Base-by-base conservation (phyloP, 345 rosid genomes). In the Pugionium dolabratum region DNA sequence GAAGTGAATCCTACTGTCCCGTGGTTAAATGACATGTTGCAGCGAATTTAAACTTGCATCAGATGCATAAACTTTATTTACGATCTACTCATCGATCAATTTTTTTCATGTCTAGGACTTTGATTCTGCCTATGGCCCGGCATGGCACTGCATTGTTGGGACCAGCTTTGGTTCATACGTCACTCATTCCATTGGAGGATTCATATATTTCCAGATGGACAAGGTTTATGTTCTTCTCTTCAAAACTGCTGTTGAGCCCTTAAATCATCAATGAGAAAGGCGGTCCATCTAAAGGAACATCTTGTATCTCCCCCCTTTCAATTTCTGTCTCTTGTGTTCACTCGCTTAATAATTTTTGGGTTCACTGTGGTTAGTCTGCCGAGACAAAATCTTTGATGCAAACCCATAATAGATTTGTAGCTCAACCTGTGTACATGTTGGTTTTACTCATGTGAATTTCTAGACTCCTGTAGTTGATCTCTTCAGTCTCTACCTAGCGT, bases 111-210 rank as follows among this genome's bases (percentile, higher is more conserved):
- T 64, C 7, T 88, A 92, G 98, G 98, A 89, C 59, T 92, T 92
- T 5, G 97, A 92, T 69, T 82, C 88, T 3, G 79, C 84, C 2
- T 86, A 82, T 42, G 98, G 98, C 9, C 97, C 98, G 31, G 98
- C 96, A 64, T 92, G 98, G 97, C 98, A 93, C 69, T 93, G 97
- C 88, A 87, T 93, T 4, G 98, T 93, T 42, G 98, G 98, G 31
- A 86, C 90, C 4, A 93, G 98, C 80, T 93, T 90, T 62, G 97
- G 98, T 51, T 93, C 98, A 5, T 90, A 90, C 42, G 97, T 93
- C 5, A 93, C 97, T 0, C 97, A 93, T 80, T 93, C 98, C 1
- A 60, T 76, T 0, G 97, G 98, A 67, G 98, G 98, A 62, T 93
- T 93, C 84, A 63, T 93, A 83, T 93, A 90, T 67, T 93, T 86